Evolutionary conservation across 2,329 filamentous ascomycete species (phyloP).

Genomic region (Teratosphaeria destructans): DNA sequence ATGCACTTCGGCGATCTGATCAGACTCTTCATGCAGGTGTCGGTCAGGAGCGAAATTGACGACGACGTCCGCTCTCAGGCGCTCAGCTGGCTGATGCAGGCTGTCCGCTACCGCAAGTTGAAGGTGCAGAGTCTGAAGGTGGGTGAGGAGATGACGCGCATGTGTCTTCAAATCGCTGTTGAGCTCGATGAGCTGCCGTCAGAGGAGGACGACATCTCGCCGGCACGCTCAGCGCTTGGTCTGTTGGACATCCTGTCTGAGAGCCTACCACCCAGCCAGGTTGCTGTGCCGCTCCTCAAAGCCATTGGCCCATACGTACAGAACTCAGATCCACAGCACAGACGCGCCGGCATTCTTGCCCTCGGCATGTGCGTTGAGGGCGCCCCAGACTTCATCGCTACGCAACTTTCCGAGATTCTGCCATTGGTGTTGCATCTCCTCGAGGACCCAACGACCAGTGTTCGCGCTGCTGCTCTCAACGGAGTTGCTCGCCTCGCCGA

Average conservation of each 20-base stretch:
- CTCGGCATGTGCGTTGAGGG: slow-evolving; percentile 93
- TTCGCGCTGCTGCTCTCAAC: slow-evolving; percentile 78
- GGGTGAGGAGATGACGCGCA: slow-evolving; percentile 76
- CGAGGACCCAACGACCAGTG: slow-evolving; percentile 70
- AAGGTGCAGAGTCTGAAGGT: slow-evolving; percentile 88
- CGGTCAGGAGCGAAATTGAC: slow-evolving; percentile 63
- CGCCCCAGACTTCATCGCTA: slow-evolving; percentile 92
- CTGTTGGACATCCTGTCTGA: slow-evolving; percentile 82
- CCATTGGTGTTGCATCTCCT: slow-evolving; percentile 76
- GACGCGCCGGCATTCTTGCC: slow-evolving; percentile 82
- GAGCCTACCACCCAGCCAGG: slow-evolving; percentile 83
- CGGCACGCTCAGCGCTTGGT: slow-evolving; percentile 72
- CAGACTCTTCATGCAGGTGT: slow-evolving; percentile 85
- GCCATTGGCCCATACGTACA: slow-evolving; percentile 73
- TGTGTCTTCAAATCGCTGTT: slow-evolving; percentile 78
- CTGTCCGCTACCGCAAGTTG: slow-evolving; percentile 82
- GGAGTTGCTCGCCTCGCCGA: slow-evolving; percentile 84
- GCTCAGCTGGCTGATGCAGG: slow-evolving; percentile 87
- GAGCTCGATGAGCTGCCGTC: slow-evolving; percentile 66
- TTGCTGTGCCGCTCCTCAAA: slow-evolving; percentile 83
- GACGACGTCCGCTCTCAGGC: slow-evolving; percentile 85
- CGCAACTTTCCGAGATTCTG: slow-evolving; percentile 77
- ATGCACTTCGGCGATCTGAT: slow-evolving; percentile 82
- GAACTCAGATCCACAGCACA: slow-evolving; percentile 63
- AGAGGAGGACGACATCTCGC: slow-evolving; percentile 77